Base-by-base conservation (phyloP, 2,329 filamentous ascomycete genomes). In the Talaromyces sp. region DNA sequence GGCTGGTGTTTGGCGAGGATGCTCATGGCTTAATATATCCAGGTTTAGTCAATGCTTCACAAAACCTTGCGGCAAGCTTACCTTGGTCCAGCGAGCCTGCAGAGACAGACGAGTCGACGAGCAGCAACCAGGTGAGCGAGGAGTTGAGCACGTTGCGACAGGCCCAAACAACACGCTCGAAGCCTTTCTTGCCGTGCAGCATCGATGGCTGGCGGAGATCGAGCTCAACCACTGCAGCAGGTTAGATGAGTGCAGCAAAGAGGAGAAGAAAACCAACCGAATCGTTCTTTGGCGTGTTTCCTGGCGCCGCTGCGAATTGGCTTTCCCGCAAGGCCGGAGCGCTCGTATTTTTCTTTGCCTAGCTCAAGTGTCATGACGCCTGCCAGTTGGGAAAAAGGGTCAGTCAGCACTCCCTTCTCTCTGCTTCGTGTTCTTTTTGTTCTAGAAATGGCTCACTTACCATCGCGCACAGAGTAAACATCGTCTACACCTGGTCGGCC, bases 161-260 rank as follows among this genome's bases (percentile, higher is more conserved):
- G 14, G 91, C 91, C 80, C 90, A 90, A 7, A 88, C 72, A 14
- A 96, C 78, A 52, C 91, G 81, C 63, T 92, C 88, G 68, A 95
- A 96, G 0, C 87, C 88, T 64, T 89, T 92, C 72, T 91, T 94
- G 3, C 92, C 92, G 58, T 87, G 88, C 8, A 91, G 73, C 90
- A 96, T 96, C 0, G 87, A 87, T 0, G 87, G 83, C 5, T 82
- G 79, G 19, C 87, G 84, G 29, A 99, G 81, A 62, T 97, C 87
- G 56, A 89, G 80, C 66, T 93, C 85, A 52, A 97, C 84, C 29
- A 88, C 90, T 94, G 59, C 35, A 46, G n/a, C 54, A 29, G 35
- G 32, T 61, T 55, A 54, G 52, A 54, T 9, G 35, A 57, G 27
- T 17, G 24, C 14, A 35, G 46, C 14, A 51, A n/a, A 52, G 12